Percentiles rank a stretch among this genome's conserved stretches.
These are phyloP conservation scores for Colletotrichum limetticola DNA, from an alignment of 2,329 filamentous ascomycete species.

Conservation along the genomic window DNA sequence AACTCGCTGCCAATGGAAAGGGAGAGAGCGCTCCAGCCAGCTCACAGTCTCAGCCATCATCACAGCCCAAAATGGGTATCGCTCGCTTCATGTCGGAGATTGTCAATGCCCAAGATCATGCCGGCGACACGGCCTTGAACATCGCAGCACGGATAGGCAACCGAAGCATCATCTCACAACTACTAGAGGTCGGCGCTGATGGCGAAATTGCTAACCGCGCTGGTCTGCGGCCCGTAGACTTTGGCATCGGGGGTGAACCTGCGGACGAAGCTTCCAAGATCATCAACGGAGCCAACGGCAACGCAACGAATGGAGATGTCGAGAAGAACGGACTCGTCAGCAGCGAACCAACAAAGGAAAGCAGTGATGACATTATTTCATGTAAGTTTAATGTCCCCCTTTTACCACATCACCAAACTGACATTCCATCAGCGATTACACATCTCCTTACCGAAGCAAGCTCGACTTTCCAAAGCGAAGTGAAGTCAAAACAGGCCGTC, in stretches of 20 bases:
- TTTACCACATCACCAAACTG: conserved; percentile 31
- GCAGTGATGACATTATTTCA: conserved; percentile 81
- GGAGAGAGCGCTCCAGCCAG: conserved; percentile 49
- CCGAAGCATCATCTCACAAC: conserved; percentile 93
- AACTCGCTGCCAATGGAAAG: conserved; percentile 45
- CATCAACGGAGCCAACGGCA: neutral
- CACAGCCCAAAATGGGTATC: conserved; percentile 79
- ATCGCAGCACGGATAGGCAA: conserved; percentile 94
- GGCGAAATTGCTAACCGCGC: conserved; percentile 92
- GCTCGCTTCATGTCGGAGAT: conserved; percentile 97
- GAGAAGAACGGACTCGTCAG: conserved; percentile 58
- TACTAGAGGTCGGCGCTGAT: conserved; percentile 94
- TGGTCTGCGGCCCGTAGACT: conserved; percentile 89
- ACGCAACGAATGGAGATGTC: conserved; percentile 50
- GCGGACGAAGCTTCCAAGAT: conserved; percentile 45
- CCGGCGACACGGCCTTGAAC: conserved; percentile 94
- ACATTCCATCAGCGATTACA: conserved; percentile 73
- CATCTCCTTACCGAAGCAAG: conserved; percentile 84
- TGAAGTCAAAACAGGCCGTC: conserved; percentile 84
- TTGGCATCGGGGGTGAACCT: conserved; percentile 83
- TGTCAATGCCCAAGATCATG: conserved; percentile 93
- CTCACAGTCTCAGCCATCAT: conserved; percentile 48
- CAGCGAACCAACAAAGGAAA: conserved; percentile 72
- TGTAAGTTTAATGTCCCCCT: conserved; percentile 64
- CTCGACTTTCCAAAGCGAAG: conserved; percentile 80